These are phyloP conservation scores for Solanum habrochaites DNA, from an alignment of 257 asterid genomes.

Conservation along the genomic window DNA sequence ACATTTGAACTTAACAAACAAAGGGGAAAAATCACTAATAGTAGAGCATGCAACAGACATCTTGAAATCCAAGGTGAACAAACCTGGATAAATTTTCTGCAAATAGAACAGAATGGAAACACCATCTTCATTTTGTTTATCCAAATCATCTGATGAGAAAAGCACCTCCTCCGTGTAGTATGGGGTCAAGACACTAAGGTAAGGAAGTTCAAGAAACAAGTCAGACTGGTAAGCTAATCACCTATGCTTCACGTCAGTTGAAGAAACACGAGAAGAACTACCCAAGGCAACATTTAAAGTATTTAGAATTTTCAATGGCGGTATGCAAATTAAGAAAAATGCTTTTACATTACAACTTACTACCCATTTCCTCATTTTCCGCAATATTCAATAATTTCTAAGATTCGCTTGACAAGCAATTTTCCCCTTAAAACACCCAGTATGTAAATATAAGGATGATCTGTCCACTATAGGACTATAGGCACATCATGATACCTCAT, in stretches of 20 bases:
- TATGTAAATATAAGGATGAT: background rate
- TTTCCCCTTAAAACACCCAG: background rate
- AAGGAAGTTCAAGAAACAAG: background rate
- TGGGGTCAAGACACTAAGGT: conserved; percentile 80
- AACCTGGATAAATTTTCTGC: conserved; percentile 97
- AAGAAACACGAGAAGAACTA: background rate
- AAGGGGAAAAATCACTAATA: background rate
- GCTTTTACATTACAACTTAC: background rate
- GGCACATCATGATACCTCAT: background rate
- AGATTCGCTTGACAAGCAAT: background rate
- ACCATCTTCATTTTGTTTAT: conserved; percentile 91
- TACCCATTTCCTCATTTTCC: background rate
- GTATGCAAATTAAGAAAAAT: background rate
- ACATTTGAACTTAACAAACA: background rate
- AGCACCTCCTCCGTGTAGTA: conserved; percentile 94
- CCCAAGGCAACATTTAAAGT: background rate
- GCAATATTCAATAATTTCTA: background rate
- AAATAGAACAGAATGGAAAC: conserved; percentile 91
- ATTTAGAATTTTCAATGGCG: background rate
- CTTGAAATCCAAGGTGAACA: conserved; percentile 4
- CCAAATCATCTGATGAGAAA: conserved; percentile 84
- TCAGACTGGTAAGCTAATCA: background rate
- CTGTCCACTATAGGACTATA: background rate
- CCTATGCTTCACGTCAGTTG: background rate
- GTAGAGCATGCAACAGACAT: background rate